Conservation (phyloP, 1,139 yeast species). For the Ogataea hybrid region DNA sequence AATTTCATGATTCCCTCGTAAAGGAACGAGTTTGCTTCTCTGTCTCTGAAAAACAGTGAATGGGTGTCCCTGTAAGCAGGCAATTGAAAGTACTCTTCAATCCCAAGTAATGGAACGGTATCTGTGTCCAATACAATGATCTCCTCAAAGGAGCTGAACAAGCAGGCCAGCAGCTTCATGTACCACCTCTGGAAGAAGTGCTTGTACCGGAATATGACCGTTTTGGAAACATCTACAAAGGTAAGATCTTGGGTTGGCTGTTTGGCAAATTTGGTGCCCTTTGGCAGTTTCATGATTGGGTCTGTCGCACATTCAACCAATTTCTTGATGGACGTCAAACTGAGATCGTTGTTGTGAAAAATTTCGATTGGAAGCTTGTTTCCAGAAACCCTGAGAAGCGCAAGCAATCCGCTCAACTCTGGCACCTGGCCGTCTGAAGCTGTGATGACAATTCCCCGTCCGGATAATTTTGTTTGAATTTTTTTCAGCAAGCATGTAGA, state of each 20-base stretch:
- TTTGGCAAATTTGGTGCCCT: slow-evolving; percentile 18
- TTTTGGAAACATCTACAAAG: slow-evolving; percentile 44
- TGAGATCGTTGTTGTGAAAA: slow-evolving; percentile 44
- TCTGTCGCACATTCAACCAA: slow-evolving; percentile 38
- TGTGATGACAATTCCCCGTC: slow-evolving; percentile 53
- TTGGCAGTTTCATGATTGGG: slow-evolving; percentile 32
- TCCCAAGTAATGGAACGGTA: slow-evolving; percentile 46
- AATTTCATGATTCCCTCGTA: slow-evolving; percentile 48
- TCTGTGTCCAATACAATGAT: slow-evolving; percentile 54
- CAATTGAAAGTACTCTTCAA: slow-evolving; percentile 34
- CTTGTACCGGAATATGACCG: slow-evolving; percentile 33
- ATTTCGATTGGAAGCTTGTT: slow-evolving; percentile 55
- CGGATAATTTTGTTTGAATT: slow-evolving; percentile 39
- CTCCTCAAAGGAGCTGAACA: slow-evolving; percentile 50
- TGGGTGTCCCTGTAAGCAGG: slow-evolving; percentile 33
- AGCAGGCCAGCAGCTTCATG: slow-evolving; percentile 47
- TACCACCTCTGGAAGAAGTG: slow-evolving; percentile 41
- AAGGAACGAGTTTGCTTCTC: slow-evolving; percentile 34
- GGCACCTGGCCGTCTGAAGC: slow-evolving; percentile 43
- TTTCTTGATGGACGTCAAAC: slow-evolving; percentile 27
- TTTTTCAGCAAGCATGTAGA: slow-evolving; percentile 39
- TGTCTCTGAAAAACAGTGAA: slow-evolving; percentile 42
- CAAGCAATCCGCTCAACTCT: slow-evolving; percentile 44
- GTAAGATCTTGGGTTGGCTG: slow-evolving; percentile 40
- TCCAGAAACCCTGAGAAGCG: slow-evolving; percentile 43